phyloP scores from a whole-genome alignment of 306 rosid species.

The Prunus kanzakura region DNA sequence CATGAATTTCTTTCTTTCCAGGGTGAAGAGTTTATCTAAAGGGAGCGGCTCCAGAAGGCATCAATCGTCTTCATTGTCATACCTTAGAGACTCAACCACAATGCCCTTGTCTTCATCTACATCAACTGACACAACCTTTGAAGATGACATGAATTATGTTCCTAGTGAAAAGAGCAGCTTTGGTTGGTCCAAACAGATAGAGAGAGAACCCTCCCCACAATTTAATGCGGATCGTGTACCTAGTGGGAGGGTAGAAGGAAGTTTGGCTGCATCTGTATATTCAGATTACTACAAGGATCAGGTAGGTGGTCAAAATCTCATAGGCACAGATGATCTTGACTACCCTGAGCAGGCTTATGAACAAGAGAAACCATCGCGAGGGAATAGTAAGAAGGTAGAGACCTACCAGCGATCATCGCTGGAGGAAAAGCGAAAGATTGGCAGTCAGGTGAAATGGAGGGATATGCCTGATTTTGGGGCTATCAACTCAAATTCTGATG shows the following conservation, averaged over 20 bases:
- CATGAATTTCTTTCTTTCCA: constrained; percentile 19
- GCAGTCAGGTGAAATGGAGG: constrained; percentile 35
- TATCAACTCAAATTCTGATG: constrained; percentile 43
- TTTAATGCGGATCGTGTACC: constrained; percentile 47
- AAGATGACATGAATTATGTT: constrained; percentile 43
- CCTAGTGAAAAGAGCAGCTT: constrained; percentile 56
- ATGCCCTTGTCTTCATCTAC: constrained; percentile 46
- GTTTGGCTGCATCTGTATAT: constrained; percentile 40
- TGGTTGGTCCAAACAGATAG: constrained; percentile 74
- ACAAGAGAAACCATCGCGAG: constrained; percentile 41
- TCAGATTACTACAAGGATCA: constrained; percentile 52
- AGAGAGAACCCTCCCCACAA: constrained; percentile 67
- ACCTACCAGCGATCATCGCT: constrained; percentile 32
- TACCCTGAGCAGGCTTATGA: constrained; percentile 44
- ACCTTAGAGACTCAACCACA: constrained; percentile 55
- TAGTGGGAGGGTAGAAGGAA: constrained; percentile 60
- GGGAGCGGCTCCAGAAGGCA: constrained; percentile 63
- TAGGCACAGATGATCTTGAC: constrained; percentile 45
- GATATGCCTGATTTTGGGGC: constrained; percentile 38
- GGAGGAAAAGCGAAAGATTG: constrained; percentile 49
- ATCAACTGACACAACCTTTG: constrained; percentile 40
- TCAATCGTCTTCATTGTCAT: constrained; percentile 48
- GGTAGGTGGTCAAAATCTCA: constrained; percentile 45
- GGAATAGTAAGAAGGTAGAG: constrained; percentile 40
- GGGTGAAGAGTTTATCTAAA: constrained; percentile 78